These are phyloP conservation scores for Hypoxylon fuscum DNA, from an alignment of 495 filamentous ascomycete genomes.

Conservation along the genomic window DNA sequence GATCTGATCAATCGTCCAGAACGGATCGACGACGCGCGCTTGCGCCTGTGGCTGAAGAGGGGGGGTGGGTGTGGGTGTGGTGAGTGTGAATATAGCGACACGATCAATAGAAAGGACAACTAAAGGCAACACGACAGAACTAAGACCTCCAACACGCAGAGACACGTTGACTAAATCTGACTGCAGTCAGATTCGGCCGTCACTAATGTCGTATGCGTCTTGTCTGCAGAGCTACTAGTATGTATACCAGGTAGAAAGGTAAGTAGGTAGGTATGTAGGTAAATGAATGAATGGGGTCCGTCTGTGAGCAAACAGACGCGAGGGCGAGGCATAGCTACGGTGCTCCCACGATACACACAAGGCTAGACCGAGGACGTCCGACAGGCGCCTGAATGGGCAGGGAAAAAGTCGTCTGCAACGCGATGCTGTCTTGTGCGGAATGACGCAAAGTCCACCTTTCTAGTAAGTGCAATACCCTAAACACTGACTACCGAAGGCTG, in stretches of 20 bases:
- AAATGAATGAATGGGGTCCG: conserved; percentile 3
- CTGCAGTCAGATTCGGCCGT: conserved; percentile 39
- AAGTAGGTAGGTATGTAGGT: conserved; percentile 26
- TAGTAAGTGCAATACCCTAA: conserved; percentile 17
- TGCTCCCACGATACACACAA: conserved; percentile 21
- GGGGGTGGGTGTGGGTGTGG: conserved; percentile 7
- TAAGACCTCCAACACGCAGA: conserved; percentile 37
- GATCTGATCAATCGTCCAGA: conserved; percentile 42
- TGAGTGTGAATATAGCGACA: conserved; percentile 14
- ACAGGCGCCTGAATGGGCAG: conserved; percentile 32
- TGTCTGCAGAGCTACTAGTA: conserved; percentile 33
- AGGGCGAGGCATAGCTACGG: not conserved
- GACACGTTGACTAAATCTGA: conserved; percentile 42
- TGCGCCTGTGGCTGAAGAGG: conserved; percentile 35
- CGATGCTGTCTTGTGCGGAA: conserved; percentile 29
- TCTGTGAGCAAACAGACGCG: conserved; percentile 13
- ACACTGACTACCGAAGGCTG: conserved; percentile 29
- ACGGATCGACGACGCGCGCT: conserved; percentile 35
- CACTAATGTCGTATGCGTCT: conserved; percentile 38
- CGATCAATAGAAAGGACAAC: conserved; percentile 21
- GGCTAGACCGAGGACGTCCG: conserved; percentile 36
- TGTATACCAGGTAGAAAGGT: conserved; percentile 14
- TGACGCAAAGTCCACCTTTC: conserved; percentile 30
- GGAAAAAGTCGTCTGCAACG: conserved; percentile 17
- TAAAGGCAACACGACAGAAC: conserved; percentile 39